Percentiles rank a stretch among this genome's conserved stretches.
Evolutionary conservation across 2,329 filamentous ascomycete species (phyloP).

Genomic region (Fusarium nelsonii): DNA sequence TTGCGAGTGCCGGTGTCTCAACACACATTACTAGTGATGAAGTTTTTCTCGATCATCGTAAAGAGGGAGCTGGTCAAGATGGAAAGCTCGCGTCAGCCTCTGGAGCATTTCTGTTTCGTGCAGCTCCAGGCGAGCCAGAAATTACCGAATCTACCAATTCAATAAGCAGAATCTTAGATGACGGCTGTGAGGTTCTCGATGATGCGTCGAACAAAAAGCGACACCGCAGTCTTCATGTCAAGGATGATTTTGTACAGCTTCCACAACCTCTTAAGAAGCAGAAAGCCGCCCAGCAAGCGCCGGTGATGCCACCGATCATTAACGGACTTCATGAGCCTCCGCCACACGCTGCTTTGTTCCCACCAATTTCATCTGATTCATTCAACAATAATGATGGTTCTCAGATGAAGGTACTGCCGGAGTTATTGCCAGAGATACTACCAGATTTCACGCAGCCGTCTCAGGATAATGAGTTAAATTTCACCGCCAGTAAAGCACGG

Average conservation of each 20-base stretch:
- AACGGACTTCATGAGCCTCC: slow-evolving; percentile 73
- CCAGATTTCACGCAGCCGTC: slow-evolving; percentile 57
- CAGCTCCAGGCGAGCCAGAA: slow-evolving; percentile 57
- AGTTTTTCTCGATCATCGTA: slow-evolving; percentile 39
- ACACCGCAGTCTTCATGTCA: slow-evolving; percentile 60
- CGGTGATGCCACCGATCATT: slow-evolving; percentile 71
- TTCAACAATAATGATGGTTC: slow-evolving; percentile 64
- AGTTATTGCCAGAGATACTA: slow-evolving; percentile 52
- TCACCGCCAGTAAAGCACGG: slow-evolving; percentile 57
- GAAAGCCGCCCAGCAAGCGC: slow-evolving; percentile 67
- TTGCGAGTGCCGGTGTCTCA: slow-evolving; percentile 28
- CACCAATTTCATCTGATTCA: slow-evolving; percentile 69
- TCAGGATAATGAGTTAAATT: slow-evolving; percentile 50
- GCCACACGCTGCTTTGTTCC: slow-evolving; percentile 71
- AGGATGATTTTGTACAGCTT: slow-evolving; percentile 73
- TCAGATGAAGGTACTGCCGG: slow-evolving; percentile 58
- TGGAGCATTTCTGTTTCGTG: slow-evolving; percentile 55
- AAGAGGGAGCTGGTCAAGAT: slow-evolving; percentile 41
- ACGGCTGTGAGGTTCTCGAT: slow-evolving; percentile 58
- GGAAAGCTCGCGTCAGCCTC: slow-evolving; percentile 43
- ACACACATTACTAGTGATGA: slow-evolving; percentile 42
- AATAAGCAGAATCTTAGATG: slow-evolving; percentile 61
- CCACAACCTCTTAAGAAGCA: slow-evolving; percentile 75
- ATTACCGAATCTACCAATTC: slow-evolving; percentile 57
- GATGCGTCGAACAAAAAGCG: slow-evolving; percentile 67